Evolutionary conservation across 2,329 filamentous ascomycete genomes (phyloP).

Genomic region (Blastomyces emzantsi): DNA sequence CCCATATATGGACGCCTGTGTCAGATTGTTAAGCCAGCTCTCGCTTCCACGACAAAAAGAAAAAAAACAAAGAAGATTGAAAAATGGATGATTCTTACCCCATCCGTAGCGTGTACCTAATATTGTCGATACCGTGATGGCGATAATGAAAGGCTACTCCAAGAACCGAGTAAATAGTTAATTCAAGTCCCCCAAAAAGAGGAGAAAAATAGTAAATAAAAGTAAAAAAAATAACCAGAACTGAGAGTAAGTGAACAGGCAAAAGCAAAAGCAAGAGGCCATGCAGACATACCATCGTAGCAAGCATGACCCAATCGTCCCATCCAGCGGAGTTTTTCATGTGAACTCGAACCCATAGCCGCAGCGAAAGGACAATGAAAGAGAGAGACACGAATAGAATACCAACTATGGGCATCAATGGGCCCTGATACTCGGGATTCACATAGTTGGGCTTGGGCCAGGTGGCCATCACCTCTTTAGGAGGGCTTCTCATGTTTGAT

Average conservation of each 20-base stretch:
- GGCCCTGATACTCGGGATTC: slow-evolving; percentile 22
- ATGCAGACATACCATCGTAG: slow-evolving; percentile 14
- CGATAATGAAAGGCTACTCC: slow-evolving; percentile 13
- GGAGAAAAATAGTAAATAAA: neutral
- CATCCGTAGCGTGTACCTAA: slow-evolving; percentile 17
- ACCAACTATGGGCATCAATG: slow-evolving; percentile 20
- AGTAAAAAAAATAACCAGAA: neutral
- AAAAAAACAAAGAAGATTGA: neutral
- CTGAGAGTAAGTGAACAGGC: neutral
- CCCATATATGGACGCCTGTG: slow-evolving; percentile 17
- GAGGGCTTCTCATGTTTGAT: slow-evolving; percentile 15
- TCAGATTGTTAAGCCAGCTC: neutral
- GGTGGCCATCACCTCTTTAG: slow-evolving; percentile 15
- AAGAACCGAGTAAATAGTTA: neutral
- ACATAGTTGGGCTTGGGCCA: slow-evolving; percentile 28
- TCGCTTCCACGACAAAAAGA: neutral
- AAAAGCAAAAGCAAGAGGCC: neutral
- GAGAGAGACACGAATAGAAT: slow-evolving; percentile 21
- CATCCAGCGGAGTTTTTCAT: slow-evolving; percentile 16
- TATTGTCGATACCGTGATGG: slow-evolving; percentile 12
- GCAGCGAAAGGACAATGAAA: slow-evolving; percentile 17
- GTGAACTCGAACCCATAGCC: slow-evolving; percentile 17
- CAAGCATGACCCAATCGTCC: slow-evolving; percentile 19
- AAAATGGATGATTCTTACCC: slow-evolving; percentile 12
- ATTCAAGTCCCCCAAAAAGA: neutral